Conservation (phyloP, 2,329 filamentous ascomycete genomes). For the Cercospora citrullina region DNA sequence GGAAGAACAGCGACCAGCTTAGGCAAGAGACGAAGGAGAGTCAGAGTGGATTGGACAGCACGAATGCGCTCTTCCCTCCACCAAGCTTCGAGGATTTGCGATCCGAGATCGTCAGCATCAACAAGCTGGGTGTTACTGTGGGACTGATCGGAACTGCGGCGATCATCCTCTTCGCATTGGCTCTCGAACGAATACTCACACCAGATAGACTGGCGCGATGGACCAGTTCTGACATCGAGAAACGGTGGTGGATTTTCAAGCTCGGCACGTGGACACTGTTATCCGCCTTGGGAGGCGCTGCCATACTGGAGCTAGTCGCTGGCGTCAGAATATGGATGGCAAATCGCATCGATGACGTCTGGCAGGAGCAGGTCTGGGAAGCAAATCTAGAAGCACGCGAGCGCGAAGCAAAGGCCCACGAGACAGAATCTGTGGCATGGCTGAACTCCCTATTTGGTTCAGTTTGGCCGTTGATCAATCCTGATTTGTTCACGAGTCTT, state of each 20-base stretch:
- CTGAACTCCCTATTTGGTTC: constrained; percentile 67
- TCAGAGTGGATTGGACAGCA: constrained; percentile 46
- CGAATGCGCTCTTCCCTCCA: constrained; percentile 56
- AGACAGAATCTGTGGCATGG: constrained; percentile 69
- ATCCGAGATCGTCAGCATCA: constrained; percentile 48
- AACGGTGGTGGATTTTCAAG: constrained; percentile 19
- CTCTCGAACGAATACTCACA: constrained; percentile 26
- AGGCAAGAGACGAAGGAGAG: constrained; percentile 46
- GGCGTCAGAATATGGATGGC: constrained; percentile 57
- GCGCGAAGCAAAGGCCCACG: constrained; percentile 46
- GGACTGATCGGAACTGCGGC: constrained; percentile 37
- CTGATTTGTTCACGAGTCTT: constrained; percentile 68
- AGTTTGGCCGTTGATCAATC: constrained; percentile 74
- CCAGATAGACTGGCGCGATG: constrained; percentile 16
- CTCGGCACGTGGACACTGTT: constrained; percentile 28
- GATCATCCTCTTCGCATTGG: constrained; percentile 38
- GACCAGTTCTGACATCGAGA: constrained; percentile 12
- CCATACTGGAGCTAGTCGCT: constrained; percentile 28
- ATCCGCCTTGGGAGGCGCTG: constrained; percentile 17
- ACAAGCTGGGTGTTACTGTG: constrained; percentile 47
- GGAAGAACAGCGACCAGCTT: constrained; percentile 48
- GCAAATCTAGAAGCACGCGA: constrained; percentile 58
- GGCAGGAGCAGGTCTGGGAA: constrained; percentile 70
- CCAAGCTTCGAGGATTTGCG: constrained; percentile 51
- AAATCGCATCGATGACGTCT: constrained; percentile 62